Percentiles rank a stretch among this genome's conserved stretches.
phyloP scores from a whole-genome alignment of 805 yeast species.

The Lachancea dasiensis region DNA sequence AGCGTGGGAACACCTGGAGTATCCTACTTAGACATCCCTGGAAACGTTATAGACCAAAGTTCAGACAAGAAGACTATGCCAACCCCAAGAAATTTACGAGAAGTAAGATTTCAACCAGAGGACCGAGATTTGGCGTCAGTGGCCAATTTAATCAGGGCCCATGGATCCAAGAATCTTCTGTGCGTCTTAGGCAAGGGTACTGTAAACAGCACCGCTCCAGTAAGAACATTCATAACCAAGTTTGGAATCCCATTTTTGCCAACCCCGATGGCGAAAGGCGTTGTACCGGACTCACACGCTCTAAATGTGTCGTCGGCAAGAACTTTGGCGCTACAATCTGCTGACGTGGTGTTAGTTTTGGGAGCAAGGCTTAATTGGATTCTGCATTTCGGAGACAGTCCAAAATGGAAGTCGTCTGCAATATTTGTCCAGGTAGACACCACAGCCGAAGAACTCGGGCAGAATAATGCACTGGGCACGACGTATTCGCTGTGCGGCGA shows the following conservation, averaged over 20 bases:
- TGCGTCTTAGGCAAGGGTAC: conserved; percentile 65
- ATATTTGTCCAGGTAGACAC: conserved; percentile 54
- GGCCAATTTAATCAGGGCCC: conserved; percentile 28
- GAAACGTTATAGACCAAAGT: conserved; percentile 42
- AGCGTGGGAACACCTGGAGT: conserved; percentile 51
- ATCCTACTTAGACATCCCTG: conserved; percentile 61
- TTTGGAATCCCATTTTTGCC: conserved; percentile 55
- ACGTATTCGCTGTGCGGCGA: conserved; percentile 52
- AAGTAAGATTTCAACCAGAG: conserved; percentile 15
- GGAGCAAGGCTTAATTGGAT: conserved; percentile 76
- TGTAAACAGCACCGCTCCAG: conserved; percentile 37
- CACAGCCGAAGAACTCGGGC: conserved; percentile 48
- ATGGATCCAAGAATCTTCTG: conserved; percentile 42
- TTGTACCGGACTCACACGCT: conserved; percentile 43
- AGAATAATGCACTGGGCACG: conserved; percentile 33
- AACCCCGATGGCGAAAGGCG: conserved; percentile 78
- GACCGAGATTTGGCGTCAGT: conserved; percentile 26
- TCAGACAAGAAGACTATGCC: conserved; percentile 8
- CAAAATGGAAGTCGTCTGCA: conserved; percentile 43
- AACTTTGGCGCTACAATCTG: conserved; percentile 47
- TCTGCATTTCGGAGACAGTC: conserved; percentile 56
- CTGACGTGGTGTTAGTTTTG: conserved; percentile 54
- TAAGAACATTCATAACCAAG: conserved; percentile 38
- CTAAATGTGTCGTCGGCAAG: conserved; percentile 59
- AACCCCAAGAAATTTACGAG: conserved; percentile 7